phyloP scores from a whole-genome alignment of 1,284 basidiomycete species.

The Puccinia triticina region DNA sequence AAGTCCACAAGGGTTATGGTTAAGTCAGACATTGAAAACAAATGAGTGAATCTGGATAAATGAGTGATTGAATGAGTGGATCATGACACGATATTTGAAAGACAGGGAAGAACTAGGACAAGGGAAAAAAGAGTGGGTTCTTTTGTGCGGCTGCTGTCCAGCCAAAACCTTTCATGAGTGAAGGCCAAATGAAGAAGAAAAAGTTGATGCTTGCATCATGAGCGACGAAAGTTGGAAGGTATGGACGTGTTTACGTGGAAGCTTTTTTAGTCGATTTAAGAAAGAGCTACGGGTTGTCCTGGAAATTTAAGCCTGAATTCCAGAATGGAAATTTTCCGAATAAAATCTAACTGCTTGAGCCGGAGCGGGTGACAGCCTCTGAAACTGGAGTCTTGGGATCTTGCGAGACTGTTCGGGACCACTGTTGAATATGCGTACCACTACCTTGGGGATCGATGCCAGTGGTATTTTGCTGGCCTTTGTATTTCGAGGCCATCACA shows the following conservation, averaged over 20 bases:
- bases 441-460: neutral
- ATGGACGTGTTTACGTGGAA: neutral
- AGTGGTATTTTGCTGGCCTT: neutral
- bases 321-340: neutral
- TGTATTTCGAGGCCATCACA: slow-evolving; percentile 1
- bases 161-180: neutral
- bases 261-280: neutral
- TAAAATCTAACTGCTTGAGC: neutral
- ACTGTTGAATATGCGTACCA: slow-evolving; percentile 47
- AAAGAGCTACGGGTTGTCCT: neutral
- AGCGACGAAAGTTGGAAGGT: neutral
- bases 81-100: neutral
- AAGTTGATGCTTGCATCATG: slow-evolving; percentile 13
- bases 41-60: neutral
- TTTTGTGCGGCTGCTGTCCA: neutral
- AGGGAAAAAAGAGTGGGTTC: neutral
- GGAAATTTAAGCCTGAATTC: slow-evolving; percentile 6
- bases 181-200: neutral
- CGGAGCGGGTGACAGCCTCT: neutral
- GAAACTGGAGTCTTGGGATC: neutral
- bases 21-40: neutral
- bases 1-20: neutral
- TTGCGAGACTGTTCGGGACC: slow-evolving; percentile 25
- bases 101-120: neutral
- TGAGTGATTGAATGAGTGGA: neutral